Evolutionary conservation across 176 grass and related monocot genomes (phyloP).

Genomic region (Carex littledalei): DNA sequence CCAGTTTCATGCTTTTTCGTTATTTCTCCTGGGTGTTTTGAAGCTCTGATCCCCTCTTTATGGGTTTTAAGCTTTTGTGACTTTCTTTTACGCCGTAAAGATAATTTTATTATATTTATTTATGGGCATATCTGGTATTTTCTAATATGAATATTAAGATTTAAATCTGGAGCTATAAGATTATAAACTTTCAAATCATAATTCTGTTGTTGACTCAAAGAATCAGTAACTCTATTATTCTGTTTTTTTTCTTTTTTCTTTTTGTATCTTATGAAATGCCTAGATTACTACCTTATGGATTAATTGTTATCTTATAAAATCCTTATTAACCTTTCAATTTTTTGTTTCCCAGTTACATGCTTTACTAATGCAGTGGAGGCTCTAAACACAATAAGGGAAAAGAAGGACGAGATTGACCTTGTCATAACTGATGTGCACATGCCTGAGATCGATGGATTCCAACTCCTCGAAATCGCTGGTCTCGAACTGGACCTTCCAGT

Average conservation of each 20-base stretch:
- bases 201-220: neutral
- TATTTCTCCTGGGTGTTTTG: neutral
- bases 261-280: neutral
- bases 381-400: constrained; percentile 40
- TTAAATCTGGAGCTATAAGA: neutral
- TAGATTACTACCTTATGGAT: neutral
- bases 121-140: neutral
- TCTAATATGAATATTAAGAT: neutral
- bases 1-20: neutral
- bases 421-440: constrained; percentile 80
- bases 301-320: constrained; percentile 2
- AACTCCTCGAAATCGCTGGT: constrained; percentile 44
- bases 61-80: neutral
- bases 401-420: constrained; percentile 48
- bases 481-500: constrained; percentile 80
- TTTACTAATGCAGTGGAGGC: constrained; percentile 29
- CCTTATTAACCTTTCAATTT: neutral
- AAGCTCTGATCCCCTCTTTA: neutral
- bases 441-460: constrained; percentile 62
- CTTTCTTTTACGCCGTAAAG: neutral
- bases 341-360: constrained; percentile 40
- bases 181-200: neutral
- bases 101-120: neutral
- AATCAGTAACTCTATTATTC: neutral
- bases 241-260: neutral